Evolutionary conservation across 768 basidiomycete genomes (phyloP), one percentile per base, ranked within the genome.

Genomic region (Fomitopsis serialis): DNA sequence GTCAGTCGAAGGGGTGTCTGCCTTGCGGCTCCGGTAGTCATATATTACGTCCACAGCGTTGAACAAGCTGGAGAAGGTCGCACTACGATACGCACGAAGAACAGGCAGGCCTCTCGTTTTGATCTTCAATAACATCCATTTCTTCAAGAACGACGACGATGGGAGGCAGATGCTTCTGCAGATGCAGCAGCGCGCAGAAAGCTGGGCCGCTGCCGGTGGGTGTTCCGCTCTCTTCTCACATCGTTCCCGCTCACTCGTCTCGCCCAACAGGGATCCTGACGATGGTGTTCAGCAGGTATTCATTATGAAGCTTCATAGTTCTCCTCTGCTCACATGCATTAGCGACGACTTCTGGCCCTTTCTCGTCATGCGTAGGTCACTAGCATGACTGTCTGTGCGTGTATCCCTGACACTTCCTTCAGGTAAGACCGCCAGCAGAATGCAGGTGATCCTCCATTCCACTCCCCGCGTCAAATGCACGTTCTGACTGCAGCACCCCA

Each of bases 271-370:
- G 87, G 15, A 85, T 89, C 48, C 66, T 87, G 54, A 92, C 88
- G 7, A 75, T 91, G 66, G 84, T 94, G 1, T 90, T 93, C 66
- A 84, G 74, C 70, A 81, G 82, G 83, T 88, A 62, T 68, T 80
- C 68, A 35, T 21, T 13, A 13, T 43, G 24, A 17, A 32, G 34
- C n/a, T 29, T 36, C 36, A 40, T 47, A 43, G 54, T 22, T 49
- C 22, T 47, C 56, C 52, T 40, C 45, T 27, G 50, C 34, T n/a
- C 37, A 56, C 57, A 35, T 19, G 10, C 35, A 61, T 56, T 37
- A 91, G 87, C 10, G 92, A 94, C 61, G 90, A 93, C 64, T 90
- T 87, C 66, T 93, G 88, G 84, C 85, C 86, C 0, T 89, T 84
- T 67, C 71, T 81, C 55, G 70, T 79, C 3, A 77, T 89, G 77